Base-by-base conservation (phyloP, 768 basidiomycete genomes). In the Gloeophyllum trabeum region DNA sequence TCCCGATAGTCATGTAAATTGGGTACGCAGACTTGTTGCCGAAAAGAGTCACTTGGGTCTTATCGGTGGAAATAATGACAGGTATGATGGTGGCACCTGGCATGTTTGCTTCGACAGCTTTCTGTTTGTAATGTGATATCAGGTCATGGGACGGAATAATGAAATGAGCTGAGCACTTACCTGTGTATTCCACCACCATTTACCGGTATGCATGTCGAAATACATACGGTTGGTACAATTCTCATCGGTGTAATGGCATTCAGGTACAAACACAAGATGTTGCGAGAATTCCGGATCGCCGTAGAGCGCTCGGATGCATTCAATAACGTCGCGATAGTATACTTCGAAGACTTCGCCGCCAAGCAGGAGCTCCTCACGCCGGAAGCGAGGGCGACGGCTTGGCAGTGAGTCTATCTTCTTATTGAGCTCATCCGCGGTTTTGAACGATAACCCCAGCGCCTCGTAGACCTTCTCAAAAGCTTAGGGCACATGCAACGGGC, bases 1-100 rank as follows among this genome's bases (percentile, higher is more conserved):
- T 62, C 0, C 61, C 61, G 30, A 62, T 51, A 6, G 49, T 56
- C 5, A 62, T 35, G 32, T 62, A 61, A 0, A 62, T 55, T 0
- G 60, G 61, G 44, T 54, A 62, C 12, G 59, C 60, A 0, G 37
- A n/a, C 38, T 60, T 59, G 41, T 57, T 47, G 0, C 60, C 54
- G 49, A 55, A 39, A 19, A 50, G 14, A 46, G 58, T 36, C 42
- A 60, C 49, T 18, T 52, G 46, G 0, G 61, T 61, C 42, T 60
- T 60, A 44, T 63, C 60, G 1, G 58, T 49, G 4, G 56, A 36
- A 5, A 61, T 40, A 22, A 63, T 58, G 4, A 61, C 40, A 0
- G 58, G 60, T 0, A 51, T 41, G 14, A 61, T 26, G 1, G 56
- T 56, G 0, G 55, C 54, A 5, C 55, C 54, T n/a, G 12, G 19